Evolutionary conservation across 192 early-diverging fungal species (phyloP).

Genomic region (Linnemannia zychae): DNA sequence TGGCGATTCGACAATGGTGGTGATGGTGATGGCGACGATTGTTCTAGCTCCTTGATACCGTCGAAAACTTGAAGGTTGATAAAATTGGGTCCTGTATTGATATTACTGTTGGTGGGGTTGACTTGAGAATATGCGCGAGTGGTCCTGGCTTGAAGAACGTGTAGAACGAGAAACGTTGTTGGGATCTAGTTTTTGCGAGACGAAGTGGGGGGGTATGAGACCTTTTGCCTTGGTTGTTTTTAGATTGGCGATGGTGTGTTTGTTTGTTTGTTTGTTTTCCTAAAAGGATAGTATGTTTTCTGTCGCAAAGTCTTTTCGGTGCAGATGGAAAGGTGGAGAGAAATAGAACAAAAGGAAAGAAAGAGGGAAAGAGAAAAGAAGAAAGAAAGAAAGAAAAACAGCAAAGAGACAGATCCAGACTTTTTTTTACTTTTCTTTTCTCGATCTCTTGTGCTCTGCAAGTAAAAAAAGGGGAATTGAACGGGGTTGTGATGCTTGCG

Average conservation of each 20-base stretch:
- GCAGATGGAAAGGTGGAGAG: not conserved
- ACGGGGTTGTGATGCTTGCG: not conserved
- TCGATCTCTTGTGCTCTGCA: not conserved
- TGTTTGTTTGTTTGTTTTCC: not conserved
- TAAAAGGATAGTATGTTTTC: not conserved
- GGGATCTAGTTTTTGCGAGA: not conserved
- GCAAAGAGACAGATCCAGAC: not conserved
- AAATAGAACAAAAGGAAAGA: not conserved
- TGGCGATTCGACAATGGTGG: not conserved
- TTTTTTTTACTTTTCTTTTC: not conserved
- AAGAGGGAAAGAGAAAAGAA: not conserved
- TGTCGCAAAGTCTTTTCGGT: not conserved
- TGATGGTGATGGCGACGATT: not conserved
- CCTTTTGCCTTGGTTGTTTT: not conserved
- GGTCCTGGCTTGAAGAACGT: slow-evolving; percentile 1
- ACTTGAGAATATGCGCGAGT: not conserved
- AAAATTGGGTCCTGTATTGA: not conserved
- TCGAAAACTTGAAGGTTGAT: not conserved
- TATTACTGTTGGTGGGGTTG: not conserved
- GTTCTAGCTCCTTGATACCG: not conserved
- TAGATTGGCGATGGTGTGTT: not conserved
- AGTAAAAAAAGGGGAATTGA: not conserved
- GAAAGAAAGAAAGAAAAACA: not conserved
- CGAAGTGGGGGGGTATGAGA: not conserved
- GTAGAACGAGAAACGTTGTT: not conserved